Base-by-base conservation (phyloP, 2,329 filamentous ascomycete species). In the Zymoseptoria passerinii region DNA sequence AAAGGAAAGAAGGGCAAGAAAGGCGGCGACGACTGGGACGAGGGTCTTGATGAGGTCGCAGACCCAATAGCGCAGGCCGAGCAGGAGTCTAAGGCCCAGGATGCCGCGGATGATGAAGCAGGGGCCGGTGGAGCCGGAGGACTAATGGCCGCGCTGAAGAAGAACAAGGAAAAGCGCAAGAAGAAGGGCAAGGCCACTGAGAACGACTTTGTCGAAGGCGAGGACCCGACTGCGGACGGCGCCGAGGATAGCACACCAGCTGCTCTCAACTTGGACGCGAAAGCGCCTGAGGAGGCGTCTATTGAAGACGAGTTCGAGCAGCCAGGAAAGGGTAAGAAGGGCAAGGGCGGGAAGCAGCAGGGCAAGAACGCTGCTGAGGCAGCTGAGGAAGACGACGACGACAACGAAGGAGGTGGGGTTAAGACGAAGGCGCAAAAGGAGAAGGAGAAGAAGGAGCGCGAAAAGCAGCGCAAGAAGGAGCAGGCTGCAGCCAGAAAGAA, bases 381-480 rank as follows among this genome's bases (percentile, higher is more conserved):
- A 18, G 67, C 68, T 48, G 68, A 69, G 28, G 70, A 70, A 10
- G 76, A 70, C 16, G 80, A 76, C 23, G 81, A 78, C 5, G 80
- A 78, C 2, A 80, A 79, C 19, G 80, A 80, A 18, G 80, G 76
- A 9, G 83, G 74, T 7, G 80, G 85, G 57, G 81, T 97, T 53
- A 85, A 97, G 77, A 95, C 90, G 48, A 99, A 97, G 83, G 94
- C 95, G 59, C 92, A 99, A 78, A 99, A 99, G 79, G 94, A 99
- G 75, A 95, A 90, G 76, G 81, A 92, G 70, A 97, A 92, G 82
- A 99, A 96, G 78, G 94, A 99, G 79, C 86, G 90, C 61, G 94
- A 99, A 80, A 99, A 99, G 84, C 89, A 94, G 78, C 83, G 92
- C 66, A 99, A 99, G 80, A 99, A 92, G 84, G 94, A 99, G 76